Base-by-base conservation (phyloP, 2,329 filamentous ascomycete genomes). In the Colletotrichum falcatum region DNA sequence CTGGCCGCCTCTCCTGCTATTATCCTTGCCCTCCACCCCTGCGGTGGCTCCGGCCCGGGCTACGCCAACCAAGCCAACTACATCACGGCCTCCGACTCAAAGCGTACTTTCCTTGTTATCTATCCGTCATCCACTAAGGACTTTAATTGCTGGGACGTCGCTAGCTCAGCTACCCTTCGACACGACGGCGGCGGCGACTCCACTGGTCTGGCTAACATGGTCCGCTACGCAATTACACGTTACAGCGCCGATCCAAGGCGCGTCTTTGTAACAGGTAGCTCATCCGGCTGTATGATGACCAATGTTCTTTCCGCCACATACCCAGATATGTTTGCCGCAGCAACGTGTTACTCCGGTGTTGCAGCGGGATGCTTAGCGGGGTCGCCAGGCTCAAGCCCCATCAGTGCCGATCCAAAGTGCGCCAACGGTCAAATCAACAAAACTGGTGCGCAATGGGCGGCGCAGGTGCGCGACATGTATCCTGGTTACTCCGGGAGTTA, bases 101-200 rank as follows among this genome's bases (percentile, higher is more conserved):
- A 83, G 58, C 82, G 84, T n/a, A 69, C 39, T 7, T 87, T 85
- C 77, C 84, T 88, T 60, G 56, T 77, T n/a, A 77, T 79, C 61
- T 80, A 77, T 56, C 78, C 79, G 2, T 65, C 59, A 46, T 75
- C 71, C 44, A 75, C 59, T 53, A 73, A 65, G 30, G 73, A 71
- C 61, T 74, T 37, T 59, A 75, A 75, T 66, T 88, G 86, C 76
- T 88, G 85, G 85, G 86, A 88, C 72, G 85, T 87, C 7, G 81
- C 81, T 16, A 83, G 80, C 23, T 74, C 79, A 6, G 61, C 58
- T 18, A 81, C 83, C 1, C 78, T 87, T 0, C 83, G 80, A 2
- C 85, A 85, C 71, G 80, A 84, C 69, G 84, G 81, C 5, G 84
- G 85, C 20, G 83, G 84, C 23, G 85, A 87, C 74, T 82, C 80